These are phyloP conservation scores for Venturia nashicola DNA, from an alignment of 2,329 filamentous ascomycete species.

Conservation along the genomic window DNA sequence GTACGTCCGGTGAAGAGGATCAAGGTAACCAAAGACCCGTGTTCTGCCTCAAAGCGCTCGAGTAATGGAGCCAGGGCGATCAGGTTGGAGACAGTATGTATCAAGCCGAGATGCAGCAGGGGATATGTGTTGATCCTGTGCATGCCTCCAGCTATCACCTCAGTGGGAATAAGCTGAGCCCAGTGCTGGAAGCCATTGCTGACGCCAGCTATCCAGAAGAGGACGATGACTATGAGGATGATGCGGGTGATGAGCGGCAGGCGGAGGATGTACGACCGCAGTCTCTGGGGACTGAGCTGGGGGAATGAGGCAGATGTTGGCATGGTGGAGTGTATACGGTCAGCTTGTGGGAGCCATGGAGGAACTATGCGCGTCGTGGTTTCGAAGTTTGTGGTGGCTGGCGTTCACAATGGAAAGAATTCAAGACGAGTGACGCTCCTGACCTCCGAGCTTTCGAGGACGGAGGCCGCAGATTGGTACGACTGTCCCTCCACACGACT, in stretches of 20 bases:
- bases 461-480: no score
- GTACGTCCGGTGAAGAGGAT: constrained; percentile 82
- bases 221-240: constrained; percentile 52
- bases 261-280: constrained; percentile 70
- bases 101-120: constrained; percentile 64
- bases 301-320: constrained; percentile 26
- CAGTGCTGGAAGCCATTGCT: constrained; percentile 56
- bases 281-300: constrained; percentile 57
- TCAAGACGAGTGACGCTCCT: background rate
- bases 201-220: constrained; percentile 57
- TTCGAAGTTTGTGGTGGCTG: background rate
- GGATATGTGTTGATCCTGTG: constrained; percentile 90
- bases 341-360: background rate
- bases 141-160: constrained; percentile 25
- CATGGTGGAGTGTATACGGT: background rate
- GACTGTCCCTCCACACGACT: background rate
- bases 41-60: constrained; percentile 85
- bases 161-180: constrained; percentile 61
- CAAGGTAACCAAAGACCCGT: constrained; percentile 80
- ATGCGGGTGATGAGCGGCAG: constrained; percentile 79
- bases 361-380: background rate
- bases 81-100: constrained; percentile 72
- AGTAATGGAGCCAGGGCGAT: constrained; percentile 74
- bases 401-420: background rate
- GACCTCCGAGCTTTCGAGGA: background rate